Evolutionary conservation across 306 rosid genomes (phyloP).

Genomic region (Sesbania bispinosa): DNA sequence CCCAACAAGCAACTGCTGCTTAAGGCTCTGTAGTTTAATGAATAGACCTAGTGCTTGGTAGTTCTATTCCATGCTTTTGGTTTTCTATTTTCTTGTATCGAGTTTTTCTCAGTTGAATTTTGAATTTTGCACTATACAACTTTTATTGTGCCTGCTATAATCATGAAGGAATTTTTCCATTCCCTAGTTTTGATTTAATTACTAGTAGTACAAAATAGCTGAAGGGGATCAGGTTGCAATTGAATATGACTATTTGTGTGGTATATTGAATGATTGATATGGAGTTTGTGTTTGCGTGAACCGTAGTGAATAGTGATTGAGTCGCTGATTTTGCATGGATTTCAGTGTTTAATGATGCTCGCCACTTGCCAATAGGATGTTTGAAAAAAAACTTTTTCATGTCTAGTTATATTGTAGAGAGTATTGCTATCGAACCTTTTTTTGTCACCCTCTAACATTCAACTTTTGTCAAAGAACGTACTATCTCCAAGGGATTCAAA

Average conservation of each 20-base stretch:
- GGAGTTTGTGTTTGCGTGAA: neutral
- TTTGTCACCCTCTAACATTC: too few relatives aligned
- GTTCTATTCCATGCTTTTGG: neutral
- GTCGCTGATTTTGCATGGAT: neutral
- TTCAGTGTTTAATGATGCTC: too few relatives aligned
- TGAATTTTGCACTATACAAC: neutral
- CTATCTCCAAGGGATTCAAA: too few relatives aligned
- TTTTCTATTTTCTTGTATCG: neutral
- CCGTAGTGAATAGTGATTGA: neutral
- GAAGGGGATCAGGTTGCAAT: neutral
- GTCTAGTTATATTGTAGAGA: too few relatives aligned
- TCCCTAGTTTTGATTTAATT: neutral
- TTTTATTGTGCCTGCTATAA: neutral
- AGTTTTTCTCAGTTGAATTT: neutral
- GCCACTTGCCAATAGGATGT: too few relatives aligned
- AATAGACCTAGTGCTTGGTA: neutral
- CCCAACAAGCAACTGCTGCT: conserved; percentile 18
- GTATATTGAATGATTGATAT: too few relatives aligned
- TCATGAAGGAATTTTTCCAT: neutral
- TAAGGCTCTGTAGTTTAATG: neutral
- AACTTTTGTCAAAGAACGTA: too few relatives aligned
- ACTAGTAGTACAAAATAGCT: neutral
- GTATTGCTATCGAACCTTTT: too few relatives aligned
- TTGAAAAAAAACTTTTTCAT: too few relatives aligned
- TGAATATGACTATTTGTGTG: neutral